These are phyloP conservation scores for Aureobasidium vineae DNA, from an alignment of 2,329 filamentous ascomycete species.

Conservation along the genomic window DNA sequence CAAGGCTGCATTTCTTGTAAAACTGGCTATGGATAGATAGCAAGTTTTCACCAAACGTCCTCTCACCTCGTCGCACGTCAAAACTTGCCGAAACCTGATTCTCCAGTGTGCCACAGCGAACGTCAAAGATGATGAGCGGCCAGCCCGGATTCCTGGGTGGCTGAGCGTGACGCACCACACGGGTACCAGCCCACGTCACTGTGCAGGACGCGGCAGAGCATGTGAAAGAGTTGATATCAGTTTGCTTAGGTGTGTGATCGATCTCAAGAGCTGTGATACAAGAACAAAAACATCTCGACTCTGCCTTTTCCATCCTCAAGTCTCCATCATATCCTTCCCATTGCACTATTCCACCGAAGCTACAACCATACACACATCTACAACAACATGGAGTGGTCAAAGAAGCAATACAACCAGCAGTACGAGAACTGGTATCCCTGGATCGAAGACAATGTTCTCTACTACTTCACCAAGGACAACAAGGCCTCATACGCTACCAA, in stretches of 20 bases:
- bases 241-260: neutral
- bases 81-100: neutral
- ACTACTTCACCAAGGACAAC: slow-evolving; percentile 74
- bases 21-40: neutral
- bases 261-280: slow-evolving; percentile 30
- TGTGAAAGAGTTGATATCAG: slow-evolving; percentile 33
- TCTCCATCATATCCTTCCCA: neutral
- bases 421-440: slow-evolving; percentile 75
- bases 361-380: neutral
- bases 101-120: neutral
- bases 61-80: neutral
- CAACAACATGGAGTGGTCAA: slow-evolving; percentile 54
- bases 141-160: slow-evolving; percentile 17
- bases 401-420: slow-evolving; percentile 65
- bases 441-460: slow-evolving; percentile 68
- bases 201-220: slow-evolving; percentile 27
- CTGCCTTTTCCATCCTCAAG: slow-evolving; percentile 29
- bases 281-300: slow-evolving; percentile 38
- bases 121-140: neutral
- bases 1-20: slow-evolving; percentile 7
- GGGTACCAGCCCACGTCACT: slow-evolving; percentile 28
- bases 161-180: slow-evolving; percentile 27
- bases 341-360: neutral
- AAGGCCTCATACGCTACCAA: slow-evolving; percentile 70
- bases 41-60: neutral